Conservation (phyloP, 192 early-diverging fungal species). For the Rhizophagus sp. region DNA sequence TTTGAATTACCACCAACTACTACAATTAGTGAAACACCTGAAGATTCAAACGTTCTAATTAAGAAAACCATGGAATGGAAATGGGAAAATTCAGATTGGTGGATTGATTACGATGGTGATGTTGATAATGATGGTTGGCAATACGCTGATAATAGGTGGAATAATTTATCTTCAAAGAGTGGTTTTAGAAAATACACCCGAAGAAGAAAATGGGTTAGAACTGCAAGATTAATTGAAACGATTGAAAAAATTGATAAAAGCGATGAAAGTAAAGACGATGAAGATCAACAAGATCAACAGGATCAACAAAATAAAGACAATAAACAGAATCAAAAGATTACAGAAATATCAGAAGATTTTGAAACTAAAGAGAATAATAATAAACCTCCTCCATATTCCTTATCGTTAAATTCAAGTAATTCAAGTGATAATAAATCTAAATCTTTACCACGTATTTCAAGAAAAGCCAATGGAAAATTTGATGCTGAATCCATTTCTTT, state of each 20-base stretch:
- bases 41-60: constrained; percentile 40
- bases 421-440: background rate
- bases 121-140: constrained; percentile 57
- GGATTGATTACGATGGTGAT: constrained; percentile 46
- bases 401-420: too few species aligned
- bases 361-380: background rate
- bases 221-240: constrained; percentile 49
- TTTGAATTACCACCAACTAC: constrained; percentile 48
- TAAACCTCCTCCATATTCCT: too few species aligned
- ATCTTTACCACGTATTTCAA: background rate
- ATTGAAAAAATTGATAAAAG: constrained; percentile 12
- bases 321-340: background rate
- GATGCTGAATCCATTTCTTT: background rate
- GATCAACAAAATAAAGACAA: too few species aligned
- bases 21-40: constrained; percentile 36
- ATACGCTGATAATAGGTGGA: constrained; percentile 58
- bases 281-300: background rate
- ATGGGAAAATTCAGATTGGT: constrained; percentile 56
- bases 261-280: background rate
- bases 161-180: constrained; percentile 44
- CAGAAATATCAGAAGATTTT: background rate
- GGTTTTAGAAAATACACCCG: constrained; percentile 53
- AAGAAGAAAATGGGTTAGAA: constrained; percentile 53
- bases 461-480: constrained; percentile 17
- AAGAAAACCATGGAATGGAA: constrained; percentile 53